Percentiles rank a stretch among this genome's conserved stretches.
These are phyloP conservation scores for Neoscytalidium dimidiatum DNA, from an alignment of 2,329 filamentous ascomycete species.

Conservation along the genomic window DNA sequence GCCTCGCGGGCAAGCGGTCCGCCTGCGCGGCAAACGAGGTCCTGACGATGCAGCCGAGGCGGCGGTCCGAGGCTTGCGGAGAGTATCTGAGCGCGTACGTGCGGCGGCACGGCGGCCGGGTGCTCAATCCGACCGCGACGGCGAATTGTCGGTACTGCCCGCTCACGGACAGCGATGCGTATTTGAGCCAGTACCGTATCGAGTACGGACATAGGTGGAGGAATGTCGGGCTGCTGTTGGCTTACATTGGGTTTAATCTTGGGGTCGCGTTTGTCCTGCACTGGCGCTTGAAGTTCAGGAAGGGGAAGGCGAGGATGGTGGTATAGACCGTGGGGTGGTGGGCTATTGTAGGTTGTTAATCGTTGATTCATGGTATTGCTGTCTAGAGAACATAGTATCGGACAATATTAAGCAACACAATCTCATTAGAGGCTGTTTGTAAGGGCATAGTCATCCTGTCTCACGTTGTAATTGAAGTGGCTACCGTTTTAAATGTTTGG, in stretches of 20 bases:
- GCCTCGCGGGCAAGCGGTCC: conserved; percentile 58
- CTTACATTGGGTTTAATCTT: background rate
- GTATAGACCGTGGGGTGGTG: background rate
- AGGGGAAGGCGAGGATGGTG: background rate
- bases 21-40: background rate
- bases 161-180: background rate
- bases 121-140: background rate
- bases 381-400: too few relatives aligned
- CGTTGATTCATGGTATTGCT: too few relatives aligned
- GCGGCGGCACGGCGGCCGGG: background rate
- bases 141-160: background rate
- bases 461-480: too few relatives aligned
- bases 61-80: background rate
- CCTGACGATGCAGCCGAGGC: background rate
- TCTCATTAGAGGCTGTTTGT: too few relatives aligned
- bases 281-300: background rate
- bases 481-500: too few relatives aligned
- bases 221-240: background rate
- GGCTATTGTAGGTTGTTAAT: too few relatives aligned
- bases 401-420: too few relatives aligned
- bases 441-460: too few relatives aligned
- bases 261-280: background rate
- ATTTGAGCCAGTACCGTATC: background rate
- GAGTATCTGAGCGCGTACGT: background rate
- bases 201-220: background rate